phyloP scores from a whole-genome alignment of 192 early-diverging fungal species.

The Coemansia sp. region DNA sequence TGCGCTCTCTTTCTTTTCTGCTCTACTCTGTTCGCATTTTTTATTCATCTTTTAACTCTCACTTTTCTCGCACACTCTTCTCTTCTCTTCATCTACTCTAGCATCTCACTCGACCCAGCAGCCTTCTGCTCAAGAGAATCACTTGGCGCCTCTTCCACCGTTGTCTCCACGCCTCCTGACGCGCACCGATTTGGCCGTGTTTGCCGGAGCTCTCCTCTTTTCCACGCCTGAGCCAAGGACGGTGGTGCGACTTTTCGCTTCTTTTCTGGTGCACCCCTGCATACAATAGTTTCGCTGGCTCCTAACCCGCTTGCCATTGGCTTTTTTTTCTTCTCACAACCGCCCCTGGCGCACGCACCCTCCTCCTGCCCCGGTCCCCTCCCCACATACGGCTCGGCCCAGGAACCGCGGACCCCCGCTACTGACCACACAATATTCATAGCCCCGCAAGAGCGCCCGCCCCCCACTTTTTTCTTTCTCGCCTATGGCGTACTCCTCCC shows the following conservation, averaged over 20 bases:
- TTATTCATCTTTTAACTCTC: background rate
- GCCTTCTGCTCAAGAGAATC: background rate
- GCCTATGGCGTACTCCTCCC: slow-evolving; percentile 12
- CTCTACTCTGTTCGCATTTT: slow-evolving; percentile 12
- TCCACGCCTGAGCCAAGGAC: slow-evolving; percentile 3
- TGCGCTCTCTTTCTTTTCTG: slow-evolving; percentile 14
- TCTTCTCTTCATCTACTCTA: background rate
- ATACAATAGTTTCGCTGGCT: background rate
- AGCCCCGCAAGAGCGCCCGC: background rate
- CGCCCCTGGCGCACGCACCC: background rate
- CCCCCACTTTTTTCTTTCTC: background rate
- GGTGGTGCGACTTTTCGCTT: background rate
- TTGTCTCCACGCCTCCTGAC: background rate
- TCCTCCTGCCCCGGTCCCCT: background rate
- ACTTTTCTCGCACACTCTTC: background rate
- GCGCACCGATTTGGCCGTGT: background rate
- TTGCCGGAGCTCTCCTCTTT: background rate
- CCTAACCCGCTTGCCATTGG: background rate
- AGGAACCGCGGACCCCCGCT: slow-evolving; percentile 1
- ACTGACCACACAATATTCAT: background rate
- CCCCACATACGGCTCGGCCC: background rate
- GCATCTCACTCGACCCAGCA: background rate
- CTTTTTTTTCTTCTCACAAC: slow-evolving; percentile 11
- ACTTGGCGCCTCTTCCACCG: background rate
- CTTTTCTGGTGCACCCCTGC: background rate